Conservation (phyloP, 2,329 filamentous ascomycete genomes). For the Tolypocladium inflatum region DNA sequence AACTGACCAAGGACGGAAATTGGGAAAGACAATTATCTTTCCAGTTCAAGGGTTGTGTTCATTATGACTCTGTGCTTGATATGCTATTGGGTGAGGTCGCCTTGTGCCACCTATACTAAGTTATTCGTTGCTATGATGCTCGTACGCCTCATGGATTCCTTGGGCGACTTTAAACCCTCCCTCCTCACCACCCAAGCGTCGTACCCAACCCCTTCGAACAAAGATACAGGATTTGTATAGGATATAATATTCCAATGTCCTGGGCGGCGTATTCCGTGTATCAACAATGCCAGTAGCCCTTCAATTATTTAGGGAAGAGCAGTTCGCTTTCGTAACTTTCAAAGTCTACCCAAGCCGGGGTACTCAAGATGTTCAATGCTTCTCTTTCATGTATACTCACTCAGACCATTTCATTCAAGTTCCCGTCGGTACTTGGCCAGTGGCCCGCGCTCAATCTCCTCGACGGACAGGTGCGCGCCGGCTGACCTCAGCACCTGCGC, state of each 20-base stretch:
- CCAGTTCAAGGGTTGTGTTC: too few species aligned
- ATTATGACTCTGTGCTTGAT: too few species aligned
- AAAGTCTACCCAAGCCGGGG: background rate
- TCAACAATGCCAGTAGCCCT: background rate
- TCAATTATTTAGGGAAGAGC: background rate
- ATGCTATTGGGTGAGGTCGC: background rate
- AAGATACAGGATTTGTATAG: background rate
- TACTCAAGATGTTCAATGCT: background rate
- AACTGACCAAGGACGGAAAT: background rate
- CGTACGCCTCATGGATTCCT: background rate
- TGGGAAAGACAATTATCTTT: too few species aligned
- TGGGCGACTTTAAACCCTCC: background rate
- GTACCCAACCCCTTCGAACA: background rate
- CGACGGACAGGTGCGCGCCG: conserved; percentile 46
- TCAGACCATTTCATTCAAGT: background rate
- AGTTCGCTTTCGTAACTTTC: background rate
- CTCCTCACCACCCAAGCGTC: background rate
- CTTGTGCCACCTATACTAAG: background rate
- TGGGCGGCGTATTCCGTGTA: background rate
- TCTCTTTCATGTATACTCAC: background rate
- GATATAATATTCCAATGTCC: background rate
- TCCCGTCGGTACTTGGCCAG: conserved; percentile 10
- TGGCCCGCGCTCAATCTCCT: conserved; percentile 23
- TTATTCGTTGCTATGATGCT: background rate
- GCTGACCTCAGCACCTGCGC: conserved; percentile 46